phyloP scores from a whole-genome alignment of 306 rosid species.

The Acacia melanoxylon region DNA sequence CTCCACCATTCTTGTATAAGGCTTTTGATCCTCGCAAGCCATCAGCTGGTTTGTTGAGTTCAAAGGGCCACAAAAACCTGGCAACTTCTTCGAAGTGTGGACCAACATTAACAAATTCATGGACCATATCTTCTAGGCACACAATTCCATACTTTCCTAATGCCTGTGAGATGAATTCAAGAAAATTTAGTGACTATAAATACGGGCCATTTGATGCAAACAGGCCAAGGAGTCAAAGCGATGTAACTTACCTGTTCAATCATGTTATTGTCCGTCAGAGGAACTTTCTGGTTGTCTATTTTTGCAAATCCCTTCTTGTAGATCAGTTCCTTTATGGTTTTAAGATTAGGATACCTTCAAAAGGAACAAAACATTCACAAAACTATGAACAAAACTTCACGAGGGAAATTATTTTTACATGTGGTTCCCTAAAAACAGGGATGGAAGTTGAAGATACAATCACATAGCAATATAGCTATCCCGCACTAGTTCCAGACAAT shows the following conservation, averaged over 20 bases:
- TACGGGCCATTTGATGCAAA: not conserved
- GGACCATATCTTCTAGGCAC: slow-evolving; percentile 88
- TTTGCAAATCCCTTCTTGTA: slow-evolving; percentile 72
- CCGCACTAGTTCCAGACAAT: not conserved
- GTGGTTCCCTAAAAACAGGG: not conserved
- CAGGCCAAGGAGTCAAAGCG: not conserved
- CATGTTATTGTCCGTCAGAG: slow-evolving; percentile 80
- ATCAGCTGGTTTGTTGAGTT: slow-evolving; percentile 65
- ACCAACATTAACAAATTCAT: slow-evolving; percentile 71
- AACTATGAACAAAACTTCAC: not conserved
- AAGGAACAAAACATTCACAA: slow-evolving; percentile 24
- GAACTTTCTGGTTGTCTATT: slow-evolving; percentile 68
- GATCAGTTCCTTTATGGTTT: slow-evolving; percentile 73
- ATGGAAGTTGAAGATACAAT: not conserved
- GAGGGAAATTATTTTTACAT: not conserved
- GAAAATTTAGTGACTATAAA: slow-evolving; percentile 1
- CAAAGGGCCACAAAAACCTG: slow-evolving; percentile 71
- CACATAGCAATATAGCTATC: not conserved
- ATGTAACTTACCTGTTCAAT: slow-evolving; percentile 67
- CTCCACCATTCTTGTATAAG: slow-evolving; percentile 71
- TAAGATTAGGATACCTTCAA: slow-evolving; percentile 76
- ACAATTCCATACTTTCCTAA: slow-evolving; percentile 65
- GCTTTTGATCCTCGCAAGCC: slow-evolving; percentile 68
- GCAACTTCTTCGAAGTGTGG: slow-evolving; percentile 79
- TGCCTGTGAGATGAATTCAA: slow-evolving; percentile 46